Evolutionary conservation across 306 rosid genomes (phyloP).

Genomic region (Clitoria ternatea): DNA sequence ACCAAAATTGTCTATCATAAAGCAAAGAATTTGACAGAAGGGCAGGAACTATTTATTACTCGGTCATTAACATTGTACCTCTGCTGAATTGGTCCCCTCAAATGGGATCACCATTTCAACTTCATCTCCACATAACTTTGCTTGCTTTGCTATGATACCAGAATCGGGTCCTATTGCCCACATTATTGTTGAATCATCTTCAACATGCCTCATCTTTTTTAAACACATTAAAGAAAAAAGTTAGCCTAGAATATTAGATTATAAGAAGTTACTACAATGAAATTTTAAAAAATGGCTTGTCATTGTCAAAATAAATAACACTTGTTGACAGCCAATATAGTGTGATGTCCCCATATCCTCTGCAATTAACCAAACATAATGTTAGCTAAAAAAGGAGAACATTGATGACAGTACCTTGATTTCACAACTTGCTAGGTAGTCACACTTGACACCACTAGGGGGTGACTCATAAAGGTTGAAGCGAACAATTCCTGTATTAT

Average conservation of each 20-base stretch:
- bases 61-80: slow-evolving; percentile 42
- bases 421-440: slow-evolving; percentile 69
- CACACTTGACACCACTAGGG: slow-evolving; percentile 57
- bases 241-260: slow-evolving; percentile 17
- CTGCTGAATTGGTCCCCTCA: slow-evolving; percentile 59
- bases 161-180: slow-evolving; percentile 80
- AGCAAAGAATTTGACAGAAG: slow-evolving; percentile 10
- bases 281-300: not conserved
- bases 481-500: slow-evolving; percentile 52
- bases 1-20: not conserved
- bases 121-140: slow-evolving; percentile 53
- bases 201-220: slow-evolving; percentile 65
- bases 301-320: not conserved
- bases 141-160: slow-evolving; percentile 61
- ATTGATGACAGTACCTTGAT: slow-evolving; percentile 53
- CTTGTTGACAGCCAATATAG: not conserved
- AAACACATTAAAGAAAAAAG: not conserved
- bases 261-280: slow-evolving; percentile 6
- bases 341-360: not conserved
- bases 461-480: slow-evolving; percentile 61
- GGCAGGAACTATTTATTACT: not conserved
- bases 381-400: slow-evolving; percentile 3
- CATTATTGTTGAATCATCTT: slow-evolving; percentile 73
- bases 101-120: slow-evolving; percentile 79
- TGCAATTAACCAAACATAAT: not conserved